Evolutionary conservation across 2,329 filamentous ascomycete species (phyloP).

Genomic region (Fusarium sarcochroum): DNA sequence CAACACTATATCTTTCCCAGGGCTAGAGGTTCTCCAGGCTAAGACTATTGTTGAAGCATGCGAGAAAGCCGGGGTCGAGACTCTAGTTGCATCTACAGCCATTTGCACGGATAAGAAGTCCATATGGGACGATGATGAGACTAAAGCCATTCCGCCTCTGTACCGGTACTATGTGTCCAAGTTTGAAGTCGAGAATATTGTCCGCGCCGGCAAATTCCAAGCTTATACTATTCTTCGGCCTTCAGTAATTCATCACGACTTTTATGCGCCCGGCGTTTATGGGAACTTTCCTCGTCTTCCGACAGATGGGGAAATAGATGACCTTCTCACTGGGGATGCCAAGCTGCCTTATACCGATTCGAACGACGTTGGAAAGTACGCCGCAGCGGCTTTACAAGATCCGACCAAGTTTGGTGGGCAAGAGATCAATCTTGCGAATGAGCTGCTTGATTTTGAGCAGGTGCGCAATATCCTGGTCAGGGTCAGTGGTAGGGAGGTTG

Average conservation of each 20-base stretch:
- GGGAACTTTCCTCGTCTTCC: conserved; percentile 51
- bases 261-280: conserved; percentile 37
- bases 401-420: conserved; percentile 50
- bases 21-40: conserved; percentile 50
- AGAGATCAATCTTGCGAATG: conserved; percentile 51
- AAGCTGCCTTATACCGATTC: conserved; percentile 50
- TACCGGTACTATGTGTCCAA: conserved; percentile 56
- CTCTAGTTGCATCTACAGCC: conserved; percentile 48
- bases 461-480: conserved; percentile 46
- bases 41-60: conserved; percentile 51
- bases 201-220: conserved; percentile 48
- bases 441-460: conserved; percentile 51
- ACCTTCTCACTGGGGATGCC: conserved; percentile 39
- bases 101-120: conserved; percentile 32
- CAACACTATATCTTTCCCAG: conserved; percentile 47
- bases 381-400: conserved; percentile 50
- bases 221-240: conserved; percentile 55
- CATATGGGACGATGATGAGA: conserved; percentile 45
- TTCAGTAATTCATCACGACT: conserved; percentile 49
- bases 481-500: conserved; percentile 52
- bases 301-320: conserved; percentile 48
- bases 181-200: conserved; percentile 52
- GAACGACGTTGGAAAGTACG: conserved; percentile 53
- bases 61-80: conserved; percentile 51
- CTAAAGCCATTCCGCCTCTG: conserved; percentile 26